A percentile compares a stretch with the other conserved stretches of the same genome.
These are phyloP conservation scores for Spergularia marina DNA, from an alignment of 148 eudicot species.

Conservation along the genomic window DNA sequence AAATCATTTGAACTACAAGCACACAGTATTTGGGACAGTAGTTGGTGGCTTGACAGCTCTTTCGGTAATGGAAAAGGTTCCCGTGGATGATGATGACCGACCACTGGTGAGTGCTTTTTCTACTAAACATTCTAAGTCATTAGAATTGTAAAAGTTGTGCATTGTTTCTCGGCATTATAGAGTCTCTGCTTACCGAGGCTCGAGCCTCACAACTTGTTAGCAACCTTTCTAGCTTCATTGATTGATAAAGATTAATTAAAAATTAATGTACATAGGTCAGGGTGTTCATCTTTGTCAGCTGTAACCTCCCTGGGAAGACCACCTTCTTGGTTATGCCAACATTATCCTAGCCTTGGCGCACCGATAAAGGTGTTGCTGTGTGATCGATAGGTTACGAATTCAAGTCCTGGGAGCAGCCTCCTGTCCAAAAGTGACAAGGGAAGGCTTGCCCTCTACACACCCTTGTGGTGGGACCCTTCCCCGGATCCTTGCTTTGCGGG, in stretches of 20 bases:
- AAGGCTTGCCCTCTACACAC: too few species aligned
- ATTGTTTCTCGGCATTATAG: too few species aligned
- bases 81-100: conserved; percentile 86
- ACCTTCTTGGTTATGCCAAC: not conserved
- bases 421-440: too few species aligned
- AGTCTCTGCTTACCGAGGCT: not conserved
- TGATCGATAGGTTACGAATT: too few species aligned
- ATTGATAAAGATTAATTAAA: not conserved
- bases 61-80: conserved; percentile 85
- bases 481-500: too few species aligned
- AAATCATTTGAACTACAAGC: conserved; percentile 84
- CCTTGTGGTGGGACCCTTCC: too few species aligned
- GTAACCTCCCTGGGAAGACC: not conserved
- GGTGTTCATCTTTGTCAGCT: too few species aligned
- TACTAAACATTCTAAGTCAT: too few species aligned
- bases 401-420: too few species aligned
- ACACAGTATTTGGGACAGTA: conserved; percentile 92
- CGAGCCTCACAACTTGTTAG: not conserved
- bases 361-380: too few species aligned
- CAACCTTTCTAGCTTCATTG: not conserved
- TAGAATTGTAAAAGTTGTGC: too few species aligned
- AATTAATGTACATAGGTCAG: too few species aligned
- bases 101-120: conserved; percentile 69
- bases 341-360: not conserved
- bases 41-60: conserved; percentile 93